Evolutionary conservation across 306 rosid genomes (phyloP).

Genomic region (Amphicarpaea edgeworthii): DNA sequence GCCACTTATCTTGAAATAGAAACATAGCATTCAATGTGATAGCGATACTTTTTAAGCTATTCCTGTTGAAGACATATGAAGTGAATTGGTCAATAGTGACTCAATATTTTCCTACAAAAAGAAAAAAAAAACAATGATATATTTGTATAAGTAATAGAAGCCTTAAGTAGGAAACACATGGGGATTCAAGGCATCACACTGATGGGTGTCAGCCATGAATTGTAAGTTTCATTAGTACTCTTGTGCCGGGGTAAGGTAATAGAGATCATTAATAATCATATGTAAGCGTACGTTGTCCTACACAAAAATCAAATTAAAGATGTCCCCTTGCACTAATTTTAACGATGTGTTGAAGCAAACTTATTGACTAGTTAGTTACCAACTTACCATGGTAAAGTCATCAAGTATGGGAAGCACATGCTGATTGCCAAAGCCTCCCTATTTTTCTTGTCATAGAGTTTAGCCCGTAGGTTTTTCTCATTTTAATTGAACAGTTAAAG

Average conservation of each 20-base stretch:
- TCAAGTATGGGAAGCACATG: slow-evolving; percentile 50
- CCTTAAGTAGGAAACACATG: slow-evolving; percentile 32
- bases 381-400: slow-evolving; percentile 12
- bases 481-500: background rate
- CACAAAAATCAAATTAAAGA: slow-evolving; percentile 6
- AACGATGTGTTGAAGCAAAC: slow-evolving; percentile 23
- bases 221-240: slow-evolving; percentile 24
- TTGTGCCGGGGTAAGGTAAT: background rate
- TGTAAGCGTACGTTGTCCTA: slow-evolving; percentile 1
- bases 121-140: slow-evolving; percentile 29
- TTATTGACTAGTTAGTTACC: slow-evolving; percentile 24
- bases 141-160: background rate
- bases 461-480: background rate
- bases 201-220: slow-evolving; percentile 24
- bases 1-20: slow-evolving; percentile 44
- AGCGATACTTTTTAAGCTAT: slow-evolving; percentile 33
- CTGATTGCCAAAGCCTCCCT: slow-evolving; percentile 1
- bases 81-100: slow-evolving; percentile 41
- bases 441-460: slow-evolving; percentile 5
- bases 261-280: background rate
- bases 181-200: slow-evolving; percentile 37
- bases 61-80: background rate
- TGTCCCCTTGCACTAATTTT: background rate
- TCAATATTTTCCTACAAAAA: slow-evolving; percentile 14
- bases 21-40: slow-evolving; percentile 50